These are phyloP conservation scores for Solanum megistacrolobum DNA, from an alignment of 257 asterid genomes.

Conservation along the genomic window DNA sequence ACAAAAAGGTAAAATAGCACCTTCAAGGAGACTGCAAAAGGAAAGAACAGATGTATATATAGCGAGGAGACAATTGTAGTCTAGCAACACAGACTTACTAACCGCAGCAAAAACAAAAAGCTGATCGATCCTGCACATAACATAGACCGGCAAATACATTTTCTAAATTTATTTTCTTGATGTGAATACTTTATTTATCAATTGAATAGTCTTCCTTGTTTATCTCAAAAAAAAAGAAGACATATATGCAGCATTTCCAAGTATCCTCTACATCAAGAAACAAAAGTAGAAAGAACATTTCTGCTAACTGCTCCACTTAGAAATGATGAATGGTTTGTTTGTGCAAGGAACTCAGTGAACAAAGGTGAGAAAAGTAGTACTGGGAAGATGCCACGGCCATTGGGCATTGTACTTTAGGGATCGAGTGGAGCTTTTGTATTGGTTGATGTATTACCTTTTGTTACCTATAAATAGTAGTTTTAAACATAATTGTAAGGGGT, in stretches of 20 bases:
- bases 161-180: neutral
- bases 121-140: neutral
- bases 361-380: no score
- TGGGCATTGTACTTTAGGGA: neutral
- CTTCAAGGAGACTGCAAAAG: neutral
- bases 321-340: no score
- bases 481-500: neutral
- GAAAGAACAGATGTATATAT: neutral
- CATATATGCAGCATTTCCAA: neutral
- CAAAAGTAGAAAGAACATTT: neutral
- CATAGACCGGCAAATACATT: neutral
- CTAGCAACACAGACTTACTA: neutral
- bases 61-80: neutral
- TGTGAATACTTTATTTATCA: neutral
- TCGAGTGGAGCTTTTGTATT: neutral
- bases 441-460: neutral
- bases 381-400: neutral
- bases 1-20: neutral
- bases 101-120: neutral
- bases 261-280: neutral
- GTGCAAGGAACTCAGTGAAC: no score
- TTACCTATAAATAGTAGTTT: neutral
- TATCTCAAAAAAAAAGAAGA: neutral
- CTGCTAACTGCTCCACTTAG: neutral
- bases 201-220: neutral